Percentiles rank a stretch among this genome's conserved stretches.
Evolutionary conservation across 169 alveolate genomes (phyloP).

Genomic region (Ichthyophthirius multifiliis): DNA sequence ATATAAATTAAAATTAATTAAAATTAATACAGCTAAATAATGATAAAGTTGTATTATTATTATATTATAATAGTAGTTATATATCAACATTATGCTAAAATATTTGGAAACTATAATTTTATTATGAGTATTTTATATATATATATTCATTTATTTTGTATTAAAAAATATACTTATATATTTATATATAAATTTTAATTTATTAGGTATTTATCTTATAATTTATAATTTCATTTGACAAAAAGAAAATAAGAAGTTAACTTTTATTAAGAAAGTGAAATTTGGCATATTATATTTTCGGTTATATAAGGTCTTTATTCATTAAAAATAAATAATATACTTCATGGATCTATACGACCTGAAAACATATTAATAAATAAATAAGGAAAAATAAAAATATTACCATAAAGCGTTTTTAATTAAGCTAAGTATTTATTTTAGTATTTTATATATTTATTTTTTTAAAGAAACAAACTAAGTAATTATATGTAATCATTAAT

Average conservation of each 20-base stretch:
- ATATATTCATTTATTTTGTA: too few species aligned
- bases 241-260: background rate
- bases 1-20: too few species aligned
- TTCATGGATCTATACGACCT: background rate
- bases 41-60: too few species aligned
- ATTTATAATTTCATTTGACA: background rate
- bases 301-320: background rate
- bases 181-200: background rate
- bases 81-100: too few species aligned
- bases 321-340: background rate
- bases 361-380: background rate
- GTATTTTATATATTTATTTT: too few species aligned
- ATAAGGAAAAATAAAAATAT: background rate
- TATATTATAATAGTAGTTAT: too few species aligned
- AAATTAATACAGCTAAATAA: too few species aligned
- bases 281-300: slow-evolving; percentile 19
- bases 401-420: background rate
- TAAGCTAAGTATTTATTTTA: too few species aligned
- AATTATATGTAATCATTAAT: background rate
- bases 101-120: too few species aligned
- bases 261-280: slow-evolving; percentile 10
- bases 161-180: too few species aligned
- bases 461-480: too few species aligned
- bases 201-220: background rate
- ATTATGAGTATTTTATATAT: too few species aligned